Evolutionary conservation across 331 rosid genomes (phyloP), one percentile per base, ranked within the genome.

Genomic region (Malus hybrid): DNA sequence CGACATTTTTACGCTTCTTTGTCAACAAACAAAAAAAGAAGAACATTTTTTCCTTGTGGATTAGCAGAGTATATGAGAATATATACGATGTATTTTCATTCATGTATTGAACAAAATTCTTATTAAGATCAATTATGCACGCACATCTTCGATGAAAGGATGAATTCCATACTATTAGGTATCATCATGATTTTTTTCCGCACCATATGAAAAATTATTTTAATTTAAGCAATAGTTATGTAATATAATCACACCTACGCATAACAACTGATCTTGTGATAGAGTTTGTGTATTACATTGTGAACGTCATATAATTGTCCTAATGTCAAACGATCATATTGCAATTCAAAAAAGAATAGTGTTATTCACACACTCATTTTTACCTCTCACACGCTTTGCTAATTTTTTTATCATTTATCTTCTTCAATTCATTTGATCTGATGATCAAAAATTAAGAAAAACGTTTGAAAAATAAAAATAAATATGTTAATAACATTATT

Each of bases 401-500:
- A 8, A 36, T 9, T 3, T 39, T 39, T 39, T 39, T 39, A 0
- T 39, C 0, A 39, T 39, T 39, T 0, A 39, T 39, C 0, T 1
- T 39, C 0, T 9, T 9, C 4, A 36, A 36, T 36, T 36, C 11
- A 36, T 8, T 36, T 0, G 0, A 36, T 36, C 1, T 1, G 3
- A 36, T 39, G 1, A 0, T 39, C 0, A 39, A 39, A 39, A 39
- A 2, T 14, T 48, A 5, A 48, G 7, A 39, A 39, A 0, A 0
- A 39, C 0, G 4, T 36, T 0, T 9, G 1, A 36, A 2, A 36
- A 36, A 39, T 9, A 39, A 39, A 39, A 39, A 39, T 39, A 39
- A 0, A 0, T 0, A 1, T 39, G 1, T 9, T 8, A 33, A 33
- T 33, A 1, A 1, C 7, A 36, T 36, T 2, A 36, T 4, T 3